Base-by-base conservation (phyloP, 306 rosid genomes). In the Citrullus amarus region DNA sequence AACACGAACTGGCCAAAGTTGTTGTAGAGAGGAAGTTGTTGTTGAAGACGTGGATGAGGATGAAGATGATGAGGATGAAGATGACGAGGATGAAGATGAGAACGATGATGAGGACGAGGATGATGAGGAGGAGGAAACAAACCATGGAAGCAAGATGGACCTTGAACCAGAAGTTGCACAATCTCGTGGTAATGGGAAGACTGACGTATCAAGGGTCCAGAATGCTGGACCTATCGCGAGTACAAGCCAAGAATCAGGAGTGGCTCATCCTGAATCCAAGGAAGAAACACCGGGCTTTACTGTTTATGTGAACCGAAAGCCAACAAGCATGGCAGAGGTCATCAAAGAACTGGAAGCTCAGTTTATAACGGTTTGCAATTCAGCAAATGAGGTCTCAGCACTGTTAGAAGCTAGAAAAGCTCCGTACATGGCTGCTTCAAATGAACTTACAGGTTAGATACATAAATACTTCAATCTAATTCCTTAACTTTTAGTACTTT, bases 281-380 rank as follows among this genome's bases (percentile, higher is more conserved):
- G 91, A 87, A 62, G 96, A 89, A 82, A 89, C 89, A 16, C 93
- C 93, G 12, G 97, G 91, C 41, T 91, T 91, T 88, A 91, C 97
- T 46, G 97, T 89, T 74, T 92, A 89, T 81, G 90, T 90, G 9
- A 83, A 90, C 83, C 85, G 86, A 79, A 91, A 96, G 86, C 98
- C 99, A 9, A 85, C 88, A 2, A 92, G 95, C 86, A 91, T 96
- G 91, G 84, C 80, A 56, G 97, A 96, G 86, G 98, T 96, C 54
- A 86, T 92, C 54, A 86, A 80, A 85, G 99, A 90, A 77, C 88
- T 92, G 66, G 93, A 91, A 80, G 81, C 89, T 79, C 97, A 96
- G 82, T 96, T 96, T 85, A 77, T 80, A 78, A 30, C 75, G 56
- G 88, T 91, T 41, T 90, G 93, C 82, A 82, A 84, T 79, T 93